phyloP scores from a whole-genome alignment of 441 rosid species.

The Arabidopsis hybrid region DNA sequence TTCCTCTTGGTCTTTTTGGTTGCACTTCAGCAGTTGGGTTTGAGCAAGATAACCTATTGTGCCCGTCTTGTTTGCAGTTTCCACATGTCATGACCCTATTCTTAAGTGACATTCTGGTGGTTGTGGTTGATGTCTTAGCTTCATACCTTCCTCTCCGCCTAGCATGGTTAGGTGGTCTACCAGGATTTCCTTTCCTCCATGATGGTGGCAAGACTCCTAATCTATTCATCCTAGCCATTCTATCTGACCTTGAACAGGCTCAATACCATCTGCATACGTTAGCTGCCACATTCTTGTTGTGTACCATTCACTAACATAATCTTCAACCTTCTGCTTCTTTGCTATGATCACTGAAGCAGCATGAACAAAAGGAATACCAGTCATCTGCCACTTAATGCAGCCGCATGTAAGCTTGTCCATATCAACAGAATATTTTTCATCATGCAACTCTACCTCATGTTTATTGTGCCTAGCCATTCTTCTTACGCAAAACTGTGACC shows the following conservation, averaged over 20 bases:
- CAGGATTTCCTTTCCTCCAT: neutral
- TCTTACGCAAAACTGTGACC: neutral
- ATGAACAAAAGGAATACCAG: neutral
- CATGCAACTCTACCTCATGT: neutral
- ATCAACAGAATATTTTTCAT: neutral
- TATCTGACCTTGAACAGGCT: neutral
- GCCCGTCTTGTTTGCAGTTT: neutral
- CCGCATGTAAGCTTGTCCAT: neutral
- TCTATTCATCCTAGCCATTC: neutral
- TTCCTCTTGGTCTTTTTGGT: neutral
- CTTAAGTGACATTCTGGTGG: neutral
- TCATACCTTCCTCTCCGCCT: neutral
- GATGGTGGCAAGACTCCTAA: neutral
- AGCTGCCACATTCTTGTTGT: neutral
- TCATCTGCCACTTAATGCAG: conserved; percentile 1
- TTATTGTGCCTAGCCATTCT: neutral
- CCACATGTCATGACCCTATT: neutral
- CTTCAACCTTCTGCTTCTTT: neutral
- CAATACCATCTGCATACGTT: neutral
- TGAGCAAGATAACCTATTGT: neutral
- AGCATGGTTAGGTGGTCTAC: neutral
- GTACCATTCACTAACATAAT: neutral
- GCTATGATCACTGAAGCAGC: neutral
- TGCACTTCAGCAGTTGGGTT: neutral
- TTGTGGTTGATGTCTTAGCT: neutral